These are phyloP conservation scores for Phytomonas sp. DNA, from an alignment of 208 protist genomes.

Conservation along the genomic window DNA sequence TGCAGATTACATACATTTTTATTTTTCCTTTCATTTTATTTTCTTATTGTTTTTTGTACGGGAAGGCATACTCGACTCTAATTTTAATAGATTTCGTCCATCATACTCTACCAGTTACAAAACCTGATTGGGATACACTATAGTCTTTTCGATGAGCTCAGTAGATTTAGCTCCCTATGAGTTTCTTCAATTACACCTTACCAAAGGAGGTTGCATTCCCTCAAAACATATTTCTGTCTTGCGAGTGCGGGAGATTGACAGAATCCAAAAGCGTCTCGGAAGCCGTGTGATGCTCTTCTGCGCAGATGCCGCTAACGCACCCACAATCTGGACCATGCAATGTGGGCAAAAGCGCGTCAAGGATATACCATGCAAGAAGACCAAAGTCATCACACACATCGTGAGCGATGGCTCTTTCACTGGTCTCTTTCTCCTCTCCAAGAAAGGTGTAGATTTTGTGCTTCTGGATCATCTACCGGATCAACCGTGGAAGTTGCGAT, in stretches of 20 bases:
- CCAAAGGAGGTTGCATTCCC: background rate
- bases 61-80: background rate
- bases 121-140: background rate
- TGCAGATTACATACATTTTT: background rate
- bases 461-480: slow-evolving; percentile 16
- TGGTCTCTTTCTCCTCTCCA: slow-evolving; percentile 10
- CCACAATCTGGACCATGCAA: slow-evolving; percentile 18
- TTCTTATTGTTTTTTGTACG: background rate
- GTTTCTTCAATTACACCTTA: background rate
- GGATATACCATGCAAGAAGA: slow-evolving; percentile 4
- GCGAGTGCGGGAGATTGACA: background rate
- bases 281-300: background rate
- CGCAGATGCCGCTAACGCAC: background rate
- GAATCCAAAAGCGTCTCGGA: background rate
- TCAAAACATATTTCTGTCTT: background rate
- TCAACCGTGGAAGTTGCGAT: slow-evolving; percentile 6
- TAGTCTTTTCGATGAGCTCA: background rate
- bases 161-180: background rate
- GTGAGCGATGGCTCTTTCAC: slow-evolving; percentile 10
- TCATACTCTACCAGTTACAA: background rate
- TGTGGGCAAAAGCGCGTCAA: slow-evolving; percentile 11
- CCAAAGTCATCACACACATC: slow-evolving; percentile 4
- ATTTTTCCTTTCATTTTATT: slow-evolving; percentile 2
- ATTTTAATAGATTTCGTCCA: background rate
- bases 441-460: slow-evolving; percentile 15